Conservation (phyloP, 2,329 filamentous ascomycete species). For the Fusarium beomiforme region DNA sequence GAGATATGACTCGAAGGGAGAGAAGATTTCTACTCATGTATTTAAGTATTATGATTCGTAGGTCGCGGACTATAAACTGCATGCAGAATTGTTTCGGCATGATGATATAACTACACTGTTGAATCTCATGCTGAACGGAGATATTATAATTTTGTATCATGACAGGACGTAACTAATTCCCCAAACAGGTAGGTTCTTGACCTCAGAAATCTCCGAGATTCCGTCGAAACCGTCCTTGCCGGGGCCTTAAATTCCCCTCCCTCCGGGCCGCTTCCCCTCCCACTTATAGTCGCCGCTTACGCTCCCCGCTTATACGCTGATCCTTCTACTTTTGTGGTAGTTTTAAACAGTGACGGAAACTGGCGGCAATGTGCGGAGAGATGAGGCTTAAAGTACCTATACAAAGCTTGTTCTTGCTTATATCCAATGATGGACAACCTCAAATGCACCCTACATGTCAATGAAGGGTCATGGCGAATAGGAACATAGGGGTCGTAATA, state of each 20-base stretch:
- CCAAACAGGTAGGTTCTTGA: no score
- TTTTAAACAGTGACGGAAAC: no score
- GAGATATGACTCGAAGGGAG: not conserved
- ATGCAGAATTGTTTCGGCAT: no score
- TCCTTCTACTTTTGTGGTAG: no score
- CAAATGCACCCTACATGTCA: not conserved
- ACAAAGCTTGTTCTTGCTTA: fast-evolving
- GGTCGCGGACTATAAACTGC: fast-evolving
- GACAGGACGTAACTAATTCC: no score
- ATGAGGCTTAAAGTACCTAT: fast-evolving
- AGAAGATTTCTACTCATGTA: not conserved
- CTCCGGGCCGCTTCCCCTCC: not conserved
- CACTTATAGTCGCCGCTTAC: not conserved
- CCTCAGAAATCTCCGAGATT: not conserved
- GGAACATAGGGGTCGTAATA: no score
- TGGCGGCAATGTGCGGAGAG: not conserved
- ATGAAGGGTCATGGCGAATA: not conserved
- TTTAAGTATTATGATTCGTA: not conserved
- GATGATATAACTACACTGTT: no score
- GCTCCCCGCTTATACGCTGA: not conserved
- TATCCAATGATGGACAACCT: fast-evolving
- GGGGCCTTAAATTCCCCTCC: not conserved
- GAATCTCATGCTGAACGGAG: no score
- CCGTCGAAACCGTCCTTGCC: not conserved
- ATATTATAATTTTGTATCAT: no score